Percentiles rank a stretch among this genome's conserved stretches.
These are phyloP conservation scores for Amanita molliuscula DNA, from an alignment of 768 basidiomycete genomes.

Conservation along the genomic window DNA sequence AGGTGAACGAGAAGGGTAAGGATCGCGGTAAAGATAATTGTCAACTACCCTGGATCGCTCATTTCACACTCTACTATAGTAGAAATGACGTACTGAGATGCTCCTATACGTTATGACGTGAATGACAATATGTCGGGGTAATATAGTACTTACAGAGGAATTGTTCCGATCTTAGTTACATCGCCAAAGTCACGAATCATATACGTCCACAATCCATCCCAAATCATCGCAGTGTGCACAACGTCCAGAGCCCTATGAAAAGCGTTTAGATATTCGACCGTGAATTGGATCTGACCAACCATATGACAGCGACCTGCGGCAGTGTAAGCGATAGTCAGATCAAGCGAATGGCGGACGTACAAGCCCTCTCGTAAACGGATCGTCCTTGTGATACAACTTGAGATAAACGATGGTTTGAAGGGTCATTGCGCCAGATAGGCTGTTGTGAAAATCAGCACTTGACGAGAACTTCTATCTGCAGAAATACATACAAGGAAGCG, in stretches of 20 bases:
- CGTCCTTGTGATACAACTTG: conserved; percentile 10
- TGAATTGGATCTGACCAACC: not conserved
- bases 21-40: conserved; percentile 15
- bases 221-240: conserved; percentile 15
- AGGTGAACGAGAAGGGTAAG: conserved; percentile 20
- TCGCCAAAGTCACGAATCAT: conserved; percentile 14
- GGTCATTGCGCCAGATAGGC: conserved; percentile 22
- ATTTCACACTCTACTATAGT: not conserved
- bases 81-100: not conserved
- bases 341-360: conserved; percentile 7
- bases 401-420: conserved; percentile 15
- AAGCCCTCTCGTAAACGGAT: conserved; percentile 3
- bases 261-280: not conserved
- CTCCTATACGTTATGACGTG: not conserved
- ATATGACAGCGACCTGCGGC: not conserved
- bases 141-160: conserved; percentile 14
- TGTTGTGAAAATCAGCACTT: not conserved
- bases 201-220: conserved; percentile 17
- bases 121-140: not conserved
- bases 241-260: conserved; percentile 15
- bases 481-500: conserved; percentile 19
- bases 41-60: conserved; percentile 12
- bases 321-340: not conserved
- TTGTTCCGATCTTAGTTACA: conserved; percentile 9
- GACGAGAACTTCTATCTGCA: too few species aligned